These are phyloP conservation scores for Brassica incana DNA, from an alignment of 345 rosid genomes.

Conservation along the genomic window DNA sequence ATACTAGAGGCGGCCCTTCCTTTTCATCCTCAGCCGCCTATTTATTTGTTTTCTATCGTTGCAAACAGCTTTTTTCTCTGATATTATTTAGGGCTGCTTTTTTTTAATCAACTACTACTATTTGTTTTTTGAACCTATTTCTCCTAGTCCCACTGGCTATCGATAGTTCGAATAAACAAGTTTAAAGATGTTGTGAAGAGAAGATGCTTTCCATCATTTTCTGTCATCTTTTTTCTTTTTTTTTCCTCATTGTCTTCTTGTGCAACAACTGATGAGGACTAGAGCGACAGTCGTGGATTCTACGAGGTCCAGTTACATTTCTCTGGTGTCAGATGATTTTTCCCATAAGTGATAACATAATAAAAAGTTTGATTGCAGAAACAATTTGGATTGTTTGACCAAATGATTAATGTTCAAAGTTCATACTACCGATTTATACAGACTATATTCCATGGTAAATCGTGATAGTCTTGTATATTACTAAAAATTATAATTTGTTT, in stretches of 20 bases:
- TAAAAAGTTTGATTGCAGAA: background rate
- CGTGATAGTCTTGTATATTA: background rate
- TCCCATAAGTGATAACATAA: too few relatives aligned
- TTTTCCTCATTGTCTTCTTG: constrained; percentile 1
- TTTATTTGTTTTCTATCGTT: background rate
- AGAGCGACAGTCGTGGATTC: constrained; percentile 40
- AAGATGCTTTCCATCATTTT: constrained; percentile 25
- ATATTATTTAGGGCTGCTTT: too few relatives aligned
- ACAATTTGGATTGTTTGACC: background rate
- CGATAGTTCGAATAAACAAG: background rate
- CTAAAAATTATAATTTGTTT: too few relatives aligned
- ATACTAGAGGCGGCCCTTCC: constrained; percentile 36
- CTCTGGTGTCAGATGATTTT: constrained; percentile 20
- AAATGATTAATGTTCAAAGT: background rate
- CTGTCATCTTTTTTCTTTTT: background rate
- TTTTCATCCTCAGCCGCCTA: constrained; percentile 37
- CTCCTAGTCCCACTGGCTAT: background rate
- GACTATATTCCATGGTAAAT: too few relatives aligned
- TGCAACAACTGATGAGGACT: constrained; percentile 30
- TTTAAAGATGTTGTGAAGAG: background rate
- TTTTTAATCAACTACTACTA: too few relatives aligned
- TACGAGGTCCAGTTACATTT: constrained; percentile 42
- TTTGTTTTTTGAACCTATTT: too few relatives aligned
- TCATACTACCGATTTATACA: too few relatives aligned
- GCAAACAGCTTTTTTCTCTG: too few relatives aligned